phyloP scores from a whole-genome alignment of 2,329 filamentous ascomycete species.

The Gaeumannomyces sp. region DNA sequence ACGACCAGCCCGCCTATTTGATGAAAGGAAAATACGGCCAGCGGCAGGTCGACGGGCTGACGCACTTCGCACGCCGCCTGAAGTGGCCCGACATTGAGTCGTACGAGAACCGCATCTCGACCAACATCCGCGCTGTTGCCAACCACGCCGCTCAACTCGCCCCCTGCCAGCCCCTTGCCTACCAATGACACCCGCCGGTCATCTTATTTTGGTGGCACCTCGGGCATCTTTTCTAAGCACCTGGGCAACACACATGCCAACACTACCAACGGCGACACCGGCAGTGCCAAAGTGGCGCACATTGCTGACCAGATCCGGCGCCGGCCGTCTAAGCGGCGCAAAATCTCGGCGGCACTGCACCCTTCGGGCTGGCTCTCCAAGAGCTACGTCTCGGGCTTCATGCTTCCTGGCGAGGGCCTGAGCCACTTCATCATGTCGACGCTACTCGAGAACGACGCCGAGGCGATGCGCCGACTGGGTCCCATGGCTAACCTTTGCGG shows the following conservation, averaged over 20 bases:
- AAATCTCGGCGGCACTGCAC: constrained; percentile 51
- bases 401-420: constrained; percentile 58
- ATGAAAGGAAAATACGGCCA: constrained; percentile 50
- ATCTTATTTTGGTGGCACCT: constrained; percentile 39
- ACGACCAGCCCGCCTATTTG: constrained; percentile 35
- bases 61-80: constrained; percentile 57
- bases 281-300: neutral
- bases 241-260: constrained; percentile 6
- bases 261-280: constrained; percentile 15
- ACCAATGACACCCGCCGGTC: constrained; percentile 26
- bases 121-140: constrained; percentile 38
- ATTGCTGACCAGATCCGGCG: constrained; percentile 19
- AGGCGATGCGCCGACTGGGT: constrained; percentile 52
- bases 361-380: constrained; percentile 61
- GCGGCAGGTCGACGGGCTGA: constrained; percentile 54
- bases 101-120: constrained; percentile 41
- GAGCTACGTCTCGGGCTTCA: constrained; percentile 59
- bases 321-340: constrained; percentile 40
- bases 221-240: constrained; percentile 12
- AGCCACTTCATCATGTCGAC: constrained; percentile 61
- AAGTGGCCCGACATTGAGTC: constrained; percentile 56
- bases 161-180: constrained; percentile 25
- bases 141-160: constrained; percentile 36
- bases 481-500: constrained; percentile 56
- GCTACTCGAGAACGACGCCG: constrained; percentile 57